A percentile compares a stretch with the other conserved stretches of the same genome.
These are phyloP conservation scores for Fusarium nematophilum DNA, from an alignment of 2,329 filamentous ascomycete species.

Conservation along the genomic window DNA sequence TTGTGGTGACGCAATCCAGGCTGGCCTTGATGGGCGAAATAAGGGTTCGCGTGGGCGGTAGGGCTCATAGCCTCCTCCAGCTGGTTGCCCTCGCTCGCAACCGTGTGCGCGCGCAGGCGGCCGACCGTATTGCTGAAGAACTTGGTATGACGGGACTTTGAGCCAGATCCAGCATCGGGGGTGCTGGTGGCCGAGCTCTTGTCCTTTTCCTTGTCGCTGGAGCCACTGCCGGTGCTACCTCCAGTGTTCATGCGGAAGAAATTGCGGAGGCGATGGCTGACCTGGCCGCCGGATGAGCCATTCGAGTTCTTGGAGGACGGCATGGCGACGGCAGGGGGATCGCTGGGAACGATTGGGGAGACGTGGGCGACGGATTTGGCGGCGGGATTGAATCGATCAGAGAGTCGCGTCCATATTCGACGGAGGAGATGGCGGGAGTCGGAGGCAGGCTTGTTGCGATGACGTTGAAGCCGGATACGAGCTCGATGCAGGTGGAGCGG, in stretches of 20 bases:
- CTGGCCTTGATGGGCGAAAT: constrained; percentile 96
- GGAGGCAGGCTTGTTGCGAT: constrained; percentile 13
- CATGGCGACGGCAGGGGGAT: constrained; percentile 51
- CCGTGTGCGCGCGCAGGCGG: constrained; percentile 88
- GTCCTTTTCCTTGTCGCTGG: constrained; percentile 53
- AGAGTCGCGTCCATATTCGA: constrained; percentile 55
- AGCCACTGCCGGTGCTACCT: constrained; percentile 52
- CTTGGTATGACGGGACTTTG: constrained; percentile 83
- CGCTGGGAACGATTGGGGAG: constrained; percentile 18
- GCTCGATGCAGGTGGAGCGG: constrained; percentile 17
- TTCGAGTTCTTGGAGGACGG: constrained; percentile 65
- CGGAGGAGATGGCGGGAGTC: constrained; percentile 21
- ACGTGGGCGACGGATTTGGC: constrained; percentile 27
- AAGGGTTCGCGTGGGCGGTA: constrained; percentile 94
- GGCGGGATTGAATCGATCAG: constrained; percentile 43
- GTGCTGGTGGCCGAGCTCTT: constrained; percentile 29
- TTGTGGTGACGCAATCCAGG: constrained; percentile 95
- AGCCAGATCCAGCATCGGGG: constrained; percentile 33
- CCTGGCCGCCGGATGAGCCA: constrained; percentile 66
- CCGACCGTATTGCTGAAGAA: constrained; percentile 89
- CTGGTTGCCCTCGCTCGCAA: constrained; percentile 91
- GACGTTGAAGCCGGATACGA: constrained; percentile 25
- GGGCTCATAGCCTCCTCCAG: constrained; percentile 91
- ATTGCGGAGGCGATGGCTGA: constrained; percentile 76
- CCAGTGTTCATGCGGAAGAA: constrained; percentile 75